A percentile compares a stretch with the other conserved stretches of the same genome.
Evolutionary conservation across 331 rosid genomes (phyloP).

Genomic region (Stylosanthes scabra): DNA sequence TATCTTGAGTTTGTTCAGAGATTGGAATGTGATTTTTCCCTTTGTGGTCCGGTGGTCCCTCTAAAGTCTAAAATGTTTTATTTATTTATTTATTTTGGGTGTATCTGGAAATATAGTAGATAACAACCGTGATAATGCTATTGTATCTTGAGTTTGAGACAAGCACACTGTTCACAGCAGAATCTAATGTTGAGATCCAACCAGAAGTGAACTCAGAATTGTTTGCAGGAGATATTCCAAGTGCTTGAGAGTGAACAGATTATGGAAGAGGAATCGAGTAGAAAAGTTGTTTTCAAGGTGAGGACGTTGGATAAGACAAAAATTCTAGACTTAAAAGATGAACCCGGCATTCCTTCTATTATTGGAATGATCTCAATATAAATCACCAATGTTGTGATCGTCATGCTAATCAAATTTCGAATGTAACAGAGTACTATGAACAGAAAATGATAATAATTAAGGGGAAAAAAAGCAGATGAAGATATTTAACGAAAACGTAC

Average conservation of each 20-base stretch:
- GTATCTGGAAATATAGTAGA: neutral
- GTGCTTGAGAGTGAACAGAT: neutral
- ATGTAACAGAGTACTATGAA: neutral
- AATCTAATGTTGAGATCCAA: neutral
- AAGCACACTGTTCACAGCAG: neutral
- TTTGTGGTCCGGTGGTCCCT: neutral
- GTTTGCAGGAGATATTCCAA: neutral
- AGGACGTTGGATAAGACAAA: neutral
- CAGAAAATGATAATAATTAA: neutral
- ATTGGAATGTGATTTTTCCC: neutral
- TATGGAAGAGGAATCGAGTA: neutral
- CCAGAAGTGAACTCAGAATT: neutral
- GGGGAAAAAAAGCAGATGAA: slow-evolving; percentile 6
- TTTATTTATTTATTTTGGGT: neutral
- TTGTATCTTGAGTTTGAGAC: neutral
- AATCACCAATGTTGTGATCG: slow-evolving; percentile 7
- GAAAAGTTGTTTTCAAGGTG: neutral
- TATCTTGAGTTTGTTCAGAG: no score
- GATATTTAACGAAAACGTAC: neutral
- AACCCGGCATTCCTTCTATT: neutral
- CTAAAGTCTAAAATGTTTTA: neutral
- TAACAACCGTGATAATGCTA: neutral
- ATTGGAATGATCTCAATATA: neutral
- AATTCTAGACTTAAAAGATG: neutral
- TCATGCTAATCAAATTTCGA: neutral